Percentiles rank a stretch among this genome's conserved stretches.
Conservation (phyloP, 1,284 basidiomycete species). For the Puccinia horiana region DNA sequence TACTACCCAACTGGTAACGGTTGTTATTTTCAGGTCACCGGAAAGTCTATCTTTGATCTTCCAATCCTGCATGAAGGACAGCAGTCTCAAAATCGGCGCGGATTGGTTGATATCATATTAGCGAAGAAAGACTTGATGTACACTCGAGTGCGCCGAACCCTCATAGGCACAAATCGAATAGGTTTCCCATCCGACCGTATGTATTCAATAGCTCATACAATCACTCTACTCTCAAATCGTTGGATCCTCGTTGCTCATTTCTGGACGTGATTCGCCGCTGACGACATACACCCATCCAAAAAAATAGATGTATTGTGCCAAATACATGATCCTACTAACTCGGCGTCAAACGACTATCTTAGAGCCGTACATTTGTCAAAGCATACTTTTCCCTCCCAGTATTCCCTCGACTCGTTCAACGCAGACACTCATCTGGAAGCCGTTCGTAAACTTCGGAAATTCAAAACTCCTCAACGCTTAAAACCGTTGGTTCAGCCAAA, state of each 20-base stretch:
- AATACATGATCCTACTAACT: conserved; percentile 15
- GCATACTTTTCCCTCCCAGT: conserved; percentile 33
- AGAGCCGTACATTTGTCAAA: conserved; percentile 31
- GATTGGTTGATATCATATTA: conserved; percentile 16
- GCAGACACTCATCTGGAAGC: background rate
- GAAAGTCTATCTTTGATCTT: conserved; percentile 26
- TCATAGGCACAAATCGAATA: conserved; percentile 1
- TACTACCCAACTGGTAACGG: conserved; percentile 35
- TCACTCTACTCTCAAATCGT: background rate
- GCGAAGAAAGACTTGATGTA: conserved; percentile 40
- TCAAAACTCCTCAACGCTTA: conserved; percentile 35
- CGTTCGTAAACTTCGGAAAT: background rate
- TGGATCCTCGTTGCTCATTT: background rate
- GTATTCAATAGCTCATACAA: background rate
- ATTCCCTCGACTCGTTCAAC: conserved; percentile 26
- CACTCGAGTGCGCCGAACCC: conserved; percentile 12
- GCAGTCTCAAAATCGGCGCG: background rate
- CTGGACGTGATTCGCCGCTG: background rate
- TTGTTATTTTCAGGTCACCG: conserved; percentile 45
- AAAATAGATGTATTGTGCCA: conserved; percentile 3
- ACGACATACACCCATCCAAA: too few species aligned
- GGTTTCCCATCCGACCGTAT: conserved; percentile 3
- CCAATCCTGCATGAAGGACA: background rate
- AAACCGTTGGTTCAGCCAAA: conserved; percentile 23
- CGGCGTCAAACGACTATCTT: conserved; percentile 5